Evolutionary conservation across 1,139 yeast genomes (phyloP).

Genomic region (Blastobotrys raffinosifermentans): DNA sequence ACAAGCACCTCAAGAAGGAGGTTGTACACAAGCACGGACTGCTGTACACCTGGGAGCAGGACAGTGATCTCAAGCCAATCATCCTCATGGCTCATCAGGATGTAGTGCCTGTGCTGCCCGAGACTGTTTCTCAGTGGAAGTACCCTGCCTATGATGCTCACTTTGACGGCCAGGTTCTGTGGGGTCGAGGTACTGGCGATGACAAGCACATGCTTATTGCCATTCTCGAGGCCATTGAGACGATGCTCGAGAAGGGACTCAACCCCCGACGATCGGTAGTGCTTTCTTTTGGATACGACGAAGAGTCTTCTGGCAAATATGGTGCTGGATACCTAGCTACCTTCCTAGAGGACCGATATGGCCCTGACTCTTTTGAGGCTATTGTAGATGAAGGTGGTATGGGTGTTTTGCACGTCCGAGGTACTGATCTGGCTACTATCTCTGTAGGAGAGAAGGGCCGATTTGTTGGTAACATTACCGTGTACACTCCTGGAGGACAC

Average conservation of each 20-base stretch:
- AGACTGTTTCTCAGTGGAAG: slow-evolving; percentile 54
- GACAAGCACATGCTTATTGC: slow-evolving; percentile 56
- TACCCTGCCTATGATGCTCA: slow-evolving; percentile 66
- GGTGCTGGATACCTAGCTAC: slow-evolving; percentile 50
- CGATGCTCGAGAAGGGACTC: slow-evolving; percentile 42
- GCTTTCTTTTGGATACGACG: slow-evolving; percentile 66
- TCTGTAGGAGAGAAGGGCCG: slow-evolving; percentile 68
- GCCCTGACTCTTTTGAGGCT: slow-evolving; percentile 49
- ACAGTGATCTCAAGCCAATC: slow-evolving; percentile 51
- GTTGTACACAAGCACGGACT: slow-evolving; percentile 62
- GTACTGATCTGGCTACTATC: slow-evolving; percentile 49
- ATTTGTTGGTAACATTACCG: slow-evolving; percentile 43
- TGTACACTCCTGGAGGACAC: slow-evolving; percentile 68
- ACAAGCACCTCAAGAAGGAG: slow-evolving; percentile 44
- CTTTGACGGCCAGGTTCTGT: slow-evolving; percentile 52
- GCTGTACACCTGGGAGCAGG: slow-evolving; percentile 54
- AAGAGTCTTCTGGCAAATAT: slow-evolving; percentile 49
- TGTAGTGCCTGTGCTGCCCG: slow-evolving; percentile 71
- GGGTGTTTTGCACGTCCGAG: slow-evolving; percentile 37
- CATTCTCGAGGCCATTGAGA: slow-evolving; percentile 54
- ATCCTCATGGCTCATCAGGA: slow-evolving; percentile 76
- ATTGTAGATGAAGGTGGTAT: slow-evolving; percentile 60
- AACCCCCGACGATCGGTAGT: slow-evolving; percentile 51
- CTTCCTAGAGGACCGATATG: slow-evolving; percentile 46
- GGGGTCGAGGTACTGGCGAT: slow-evolving; percentile 65